These are phyloP conservation scores for Yamadazyma nakazawae DNA, from an alignment of 805 yeast genomes.

Conservation along the genomic window DNA sequence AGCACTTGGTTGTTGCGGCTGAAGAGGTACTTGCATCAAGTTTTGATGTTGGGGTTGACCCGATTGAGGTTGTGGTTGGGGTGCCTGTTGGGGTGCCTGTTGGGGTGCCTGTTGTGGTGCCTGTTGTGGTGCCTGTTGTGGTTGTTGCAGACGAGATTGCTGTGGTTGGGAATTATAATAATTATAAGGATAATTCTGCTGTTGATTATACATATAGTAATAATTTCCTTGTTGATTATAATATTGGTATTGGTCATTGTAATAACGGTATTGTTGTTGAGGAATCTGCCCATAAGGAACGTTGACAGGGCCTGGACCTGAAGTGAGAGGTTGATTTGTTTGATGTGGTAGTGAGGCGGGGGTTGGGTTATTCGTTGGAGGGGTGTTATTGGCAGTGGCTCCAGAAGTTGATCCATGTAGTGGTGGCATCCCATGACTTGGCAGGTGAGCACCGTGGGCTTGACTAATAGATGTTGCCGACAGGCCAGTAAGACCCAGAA, in stretches of 20 bases:
- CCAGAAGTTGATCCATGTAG: neutral
- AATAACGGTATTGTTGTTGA: slow-evolving; percentile 17
- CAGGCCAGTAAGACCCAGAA: neutral
- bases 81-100: slow-evolving; percentile 9
- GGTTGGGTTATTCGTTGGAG: neutral
- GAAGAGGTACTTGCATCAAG: slow-evolving; percentile 1
- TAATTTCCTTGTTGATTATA: slow-evolving; percentile 14
- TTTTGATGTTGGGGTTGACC: slow-evolving; percentile 1
- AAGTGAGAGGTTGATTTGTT: neutral
- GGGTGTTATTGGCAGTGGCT: neutral
- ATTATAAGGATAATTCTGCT: slow-evolving; percentile 13
- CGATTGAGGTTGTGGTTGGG: slow-evolving; percentile 1
- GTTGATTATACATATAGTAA: slow-evolving; percentile 15
- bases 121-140: slow-evolving; percentile 14
- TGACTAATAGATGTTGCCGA: neutral
- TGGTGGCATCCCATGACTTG: slow-evolving; percentile 2
- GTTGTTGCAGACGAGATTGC: slow-evolving; percentile 2
- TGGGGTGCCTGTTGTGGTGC: slow-evolving; percentile 14
- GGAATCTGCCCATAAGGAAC: slow-evolving; percentile 1
- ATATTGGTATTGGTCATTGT: slow-evolving; percentile 13
- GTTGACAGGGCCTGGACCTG: neutral
- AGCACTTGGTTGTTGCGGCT: neutral
- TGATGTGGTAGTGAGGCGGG: neutral
- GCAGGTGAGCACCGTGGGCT: neutral
- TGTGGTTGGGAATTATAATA: slow-evolving; percentile 7